Evolutionary conservation across 2,329 filamentous ascomycete species (phyloP), one percentile per base, ranked within the genome.

Genomic region (Xylaria sp.): DNA sequence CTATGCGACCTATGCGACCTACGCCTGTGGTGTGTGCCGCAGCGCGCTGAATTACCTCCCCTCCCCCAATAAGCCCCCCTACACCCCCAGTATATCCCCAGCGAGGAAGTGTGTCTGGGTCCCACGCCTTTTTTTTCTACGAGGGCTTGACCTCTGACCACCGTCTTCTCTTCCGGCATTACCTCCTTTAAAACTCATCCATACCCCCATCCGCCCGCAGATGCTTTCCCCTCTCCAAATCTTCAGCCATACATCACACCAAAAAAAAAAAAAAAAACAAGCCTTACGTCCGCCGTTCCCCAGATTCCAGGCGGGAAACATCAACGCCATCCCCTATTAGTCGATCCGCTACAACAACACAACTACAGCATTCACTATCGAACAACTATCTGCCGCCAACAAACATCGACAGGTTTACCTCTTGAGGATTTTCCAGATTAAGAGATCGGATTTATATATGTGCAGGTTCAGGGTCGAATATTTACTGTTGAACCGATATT

Each of bases 131-230:
- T 66, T 64, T 67, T 70, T 66, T 66, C 38, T 63, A 44, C 36
- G 36, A 66, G 63, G 65, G 62, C 58, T 65, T 65, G 63, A 67
- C 63, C 65, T 63, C 59, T 58, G 63, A 64, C 65, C 70, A 68
- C 62, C 63, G 44, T 51, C 59, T 58, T 63, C 42, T 53, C 49
- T 63, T 56, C 67, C 38, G 54, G 56, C 60, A 73, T 72, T 71
- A 72, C 74, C 72, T 77, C 76, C 77, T 79, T 79, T 79, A 79
- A 77, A 79, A 76, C 76, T 76, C 73, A 76, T 72, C 74, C 76
- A 72, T 74, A 74, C 77, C 77, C 77, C 76, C 77, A 75, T 76
- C 71, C 72, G 72, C 75, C 67, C 69, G 75, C 72, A 72, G 74
- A 74, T 70, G 71, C 69, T 74, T 74, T 77, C 73, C 74, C 74